Percentiles rank a stretch among this genome's conserved stretches.
Evolutionary conservation across 768 basidiomycete species (phyloP).

Genomic region (Termitomyces sp.): DNA sequence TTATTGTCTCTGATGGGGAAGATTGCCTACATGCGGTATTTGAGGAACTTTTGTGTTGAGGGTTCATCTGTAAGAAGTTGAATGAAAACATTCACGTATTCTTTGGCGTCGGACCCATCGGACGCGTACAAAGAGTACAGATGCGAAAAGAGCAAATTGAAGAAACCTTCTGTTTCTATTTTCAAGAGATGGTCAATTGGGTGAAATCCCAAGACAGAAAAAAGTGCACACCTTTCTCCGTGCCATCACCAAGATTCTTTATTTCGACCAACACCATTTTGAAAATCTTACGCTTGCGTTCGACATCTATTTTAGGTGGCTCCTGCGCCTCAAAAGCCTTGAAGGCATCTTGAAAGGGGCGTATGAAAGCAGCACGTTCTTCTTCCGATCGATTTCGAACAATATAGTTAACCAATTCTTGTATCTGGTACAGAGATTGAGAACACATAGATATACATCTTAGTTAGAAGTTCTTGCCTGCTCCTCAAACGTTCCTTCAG

Average conservation of each 20-base stretch:
- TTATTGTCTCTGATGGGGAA: neutral
- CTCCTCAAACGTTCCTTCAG: conserved; percentile 86
- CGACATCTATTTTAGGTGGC: conserved; percentile 48
- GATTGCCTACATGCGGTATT: conserved; percentile 67
- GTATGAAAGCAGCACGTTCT: conserved; percentile 53
- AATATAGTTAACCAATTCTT: conserved; percentile 74
- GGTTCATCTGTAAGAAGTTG: conserved; percentile 51
- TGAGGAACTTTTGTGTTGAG: conserved; percentile 48
- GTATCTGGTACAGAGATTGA: conserved; percentile 41
- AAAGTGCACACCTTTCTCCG: conserved; percentile 55
- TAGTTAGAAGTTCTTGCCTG: conserved; percentile 44
- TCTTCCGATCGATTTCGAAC: conserved; percentile 63
- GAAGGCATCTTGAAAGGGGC: conserved; percentile 60
- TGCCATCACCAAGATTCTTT: conserved; percentile 68
- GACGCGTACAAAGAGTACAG: conserved; percentile 53
- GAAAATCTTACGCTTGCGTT: conserved; percentile 49
- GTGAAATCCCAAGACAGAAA: neutral
- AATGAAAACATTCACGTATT: conserved; percentile 44
- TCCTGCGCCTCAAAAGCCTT: conserved; percentile 44
- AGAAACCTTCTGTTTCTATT: conserved; percentile 81
- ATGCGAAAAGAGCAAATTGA: conserved; percentile 77
- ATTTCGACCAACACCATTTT: conserved; percentile 54
- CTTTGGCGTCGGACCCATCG: conserved; percentile 49
- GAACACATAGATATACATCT: neutral
- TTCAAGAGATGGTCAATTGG: neutral